phyloP scores from a whole-genome alignment of 1,139 yeast species.

The Blastobotrys serpentis region DNA sequence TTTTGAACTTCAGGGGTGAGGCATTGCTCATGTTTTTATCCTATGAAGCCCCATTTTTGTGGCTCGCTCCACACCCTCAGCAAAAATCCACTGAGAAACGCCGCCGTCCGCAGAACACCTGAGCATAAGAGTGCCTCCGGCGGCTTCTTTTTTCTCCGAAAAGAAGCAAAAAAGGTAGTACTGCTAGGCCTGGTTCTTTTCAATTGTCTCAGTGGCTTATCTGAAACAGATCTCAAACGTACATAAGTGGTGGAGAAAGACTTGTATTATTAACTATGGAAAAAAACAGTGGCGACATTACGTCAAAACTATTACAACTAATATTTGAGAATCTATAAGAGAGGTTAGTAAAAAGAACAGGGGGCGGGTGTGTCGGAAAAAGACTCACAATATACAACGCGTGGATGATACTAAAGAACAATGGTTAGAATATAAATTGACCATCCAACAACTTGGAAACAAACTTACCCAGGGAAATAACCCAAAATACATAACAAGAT shows the following conservation, averaged over 20 bases:
- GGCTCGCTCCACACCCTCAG: too few relatives aligned
- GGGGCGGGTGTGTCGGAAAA: not conserved
- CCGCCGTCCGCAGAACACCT: too few relatives aligned
- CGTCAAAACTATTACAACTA: too few relatives aligned
- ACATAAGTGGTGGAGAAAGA: too few relatives aligned
- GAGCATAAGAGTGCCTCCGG: too few relatives aligned
- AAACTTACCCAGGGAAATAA: slow-evolving; percentile 47
- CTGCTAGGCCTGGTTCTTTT: not conserved
- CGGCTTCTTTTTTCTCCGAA: too few relatives aligned
- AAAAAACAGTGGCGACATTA: not conserved
- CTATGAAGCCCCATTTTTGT: too few relatives aligned
- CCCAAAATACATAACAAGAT: slow-evolving; percentile 61
- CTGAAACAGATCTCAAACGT: too few relatives aligned
- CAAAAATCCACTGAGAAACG: too few relatives aligned
- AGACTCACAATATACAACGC: slow-evolving; percentile 54
- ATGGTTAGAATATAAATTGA: slow-evolving; percentile 6
- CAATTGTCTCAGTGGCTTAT: too few relatives aligned
- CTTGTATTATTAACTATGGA: not conserved
- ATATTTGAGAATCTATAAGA: slow-evolving; percentile 17
- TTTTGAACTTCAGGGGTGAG: not conserved
- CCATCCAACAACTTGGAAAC: not conserved
- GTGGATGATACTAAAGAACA: slow-evolving; percentile 48
- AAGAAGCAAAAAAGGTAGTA: not conserved
- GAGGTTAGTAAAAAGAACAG: not conserved
- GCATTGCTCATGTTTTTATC: not conserved